These are phyloP conservation scores for Fusarium sp. DNA, from an alignment of 2,329 filamentous ascomycete genomes.

Conservation along the genomic window DNA sequence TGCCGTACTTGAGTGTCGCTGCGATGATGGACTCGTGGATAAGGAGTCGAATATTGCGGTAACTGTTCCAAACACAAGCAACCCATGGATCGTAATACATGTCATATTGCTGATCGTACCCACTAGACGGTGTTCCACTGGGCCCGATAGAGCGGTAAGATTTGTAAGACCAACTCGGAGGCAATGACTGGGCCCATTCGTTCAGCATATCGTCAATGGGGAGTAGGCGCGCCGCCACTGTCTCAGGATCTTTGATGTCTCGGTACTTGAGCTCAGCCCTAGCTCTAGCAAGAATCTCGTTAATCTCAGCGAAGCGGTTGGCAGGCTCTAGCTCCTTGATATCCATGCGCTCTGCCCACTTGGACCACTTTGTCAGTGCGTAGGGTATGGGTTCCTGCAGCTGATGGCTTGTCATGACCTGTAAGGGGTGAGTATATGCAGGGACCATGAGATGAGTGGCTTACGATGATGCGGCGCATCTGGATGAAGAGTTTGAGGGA, in stretches of 20 bases:
- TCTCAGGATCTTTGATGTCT: constrained; percentile 16
- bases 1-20: constrained; percentile 26
- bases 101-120: constrained; percentile 23
- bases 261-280: constrained; percentile 26
- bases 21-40: constrained; percentile 37
- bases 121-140: neutral
- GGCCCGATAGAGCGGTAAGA: constrained; percentile 23
- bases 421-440: neutral
- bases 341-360: constrained; percentile 23
- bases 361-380: constrained; percentile 29
- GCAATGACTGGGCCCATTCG: constrained; percentile 10
- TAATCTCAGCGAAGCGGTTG: constrained; percentile 31
- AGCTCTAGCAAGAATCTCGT: constrained; percentile 13
- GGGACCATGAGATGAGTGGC: neutral
- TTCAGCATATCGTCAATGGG: constrained; percentile 20
- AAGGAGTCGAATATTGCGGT: constrained; percentile 28
- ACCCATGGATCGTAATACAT: constrained; percentile 33
- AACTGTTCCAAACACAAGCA: constrained; percentile 38
- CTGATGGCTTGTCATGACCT: constrained; percentile 39
- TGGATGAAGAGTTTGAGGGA: constrained; percentile 32
- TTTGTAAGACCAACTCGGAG: constrained; percentile 18
- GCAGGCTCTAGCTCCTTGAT: neutral
- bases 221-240: constrained; percentile 18
- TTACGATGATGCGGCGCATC: constrained; percentile 35
- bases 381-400: constrained; percentile 38